Base-by-base conservation (phyloP, 1,139 yeast genomes). In the Nakaseomyces sp. region DNA sequence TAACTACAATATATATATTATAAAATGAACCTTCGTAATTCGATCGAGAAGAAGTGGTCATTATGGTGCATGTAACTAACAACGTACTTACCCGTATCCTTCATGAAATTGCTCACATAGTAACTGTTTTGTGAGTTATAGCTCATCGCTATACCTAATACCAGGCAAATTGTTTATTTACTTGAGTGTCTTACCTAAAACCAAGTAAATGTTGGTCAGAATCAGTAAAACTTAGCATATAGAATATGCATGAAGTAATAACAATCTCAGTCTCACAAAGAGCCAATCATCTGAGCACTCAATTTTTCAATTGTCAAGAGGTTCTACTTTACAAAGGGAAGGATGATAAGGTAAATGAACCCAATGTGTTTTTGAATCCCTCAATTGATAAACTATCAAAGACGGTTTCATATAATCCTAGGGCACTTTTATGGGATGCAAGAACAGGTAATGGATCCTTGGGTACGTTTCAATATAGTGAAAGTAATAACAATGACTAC, bases 361-460 rank as follows among this genome's bases (percentile, higher is more conserved):
- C 79, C 3, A 47, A 60, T 3, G 70, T 74, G 3, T 70, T 71
- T 48, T 69, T 70, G 59, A 68, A 69, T 45, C 67, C 68, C 26
- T 74, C 69, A 43, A 58, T 61, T 47, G 64, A 67, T 19, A 50
- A 55, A 3, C 53, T 62, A n/a, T 57, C 66, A 1, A 65, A 71
- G 26, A 65, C 74, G 0, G 70, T 73, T n/a, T 81, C 81, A 42
- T 87, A 79, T 58, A 72, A 81, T 12, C 97, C 98, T 1, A 66
- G 97, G 44, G 77, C 87, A 0, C 57, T 88, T 40, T 58, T 88
- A 12, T 87, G 89, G 77, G 97, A 91, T 52, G 73, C 80, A 25
- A 66, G 69, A 18, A 76, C 78, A 40, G 91, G 89, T 0, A 72
- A 69, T 55, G 91, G 91, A 0, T 64, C 83, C 0, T 60, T 81